phyloP scores from a whole-genome alignment of 352 stramenopile species.

The Phytopythium montanum region DNA sequence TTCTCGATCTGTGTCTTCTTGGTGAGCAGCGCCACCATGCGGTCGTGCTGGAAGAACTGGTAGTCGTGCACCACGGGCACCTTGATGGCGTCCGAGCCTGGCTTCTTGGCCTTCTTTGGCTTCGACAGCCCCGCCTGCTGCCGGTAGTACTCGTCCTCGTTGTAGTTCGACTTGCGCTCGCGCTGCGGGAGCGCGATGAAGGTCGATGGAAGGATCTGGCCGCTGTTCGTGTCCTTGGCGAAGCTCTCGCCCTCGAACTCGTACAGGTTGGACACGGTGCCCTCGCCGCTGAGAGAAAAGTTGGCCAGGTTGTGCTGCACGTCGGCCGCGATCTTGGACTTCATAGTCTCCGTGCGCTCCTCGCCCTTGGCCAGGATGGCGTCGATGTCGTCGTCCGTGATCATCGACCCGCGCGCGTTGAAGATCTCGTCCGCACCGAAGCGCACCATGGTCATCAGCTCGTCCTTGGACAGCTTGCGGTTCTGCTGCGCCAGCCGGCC shows the following conservation, averaged over 20 bases:
- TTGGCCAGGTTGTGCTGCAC: constrained; percentile 96
- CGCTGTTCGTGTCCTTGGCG: constrained; percentile 81
- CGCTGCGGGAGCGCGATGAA: constrained; percentile 86
- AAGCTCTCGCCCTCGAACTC: constrained; percentile 90
- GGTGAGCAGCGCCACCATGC: constrained; percentile 82
- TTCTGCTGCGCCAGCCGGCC: constrained; percentile 93
- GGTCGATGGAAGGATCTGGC: constrained; percentile 84
- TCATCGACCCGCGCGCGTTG: constrained; percentile 83
- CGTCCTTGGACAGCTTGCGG: constrained; percentile 93
- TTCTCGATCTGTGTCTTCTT: constrained; percentile 90
- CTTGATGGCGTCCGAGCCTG: constrained; percentile 84
- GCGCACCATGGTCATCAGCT: constrained; percentile 97
- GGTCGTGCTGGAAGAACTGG: constrained; percentile 93
- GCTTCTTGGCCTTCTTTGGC: constrained; percentile 87
- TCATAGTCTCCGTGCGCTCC: constrained; percentile 88
- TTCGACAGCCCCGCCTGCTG: constrained; percentile 79
- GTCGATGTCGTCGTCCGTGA: constrained; percentile 93
- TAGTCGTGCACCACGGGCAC: constrained; percentile 93
- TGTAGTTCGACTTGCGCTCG: constrained; percentile 92
- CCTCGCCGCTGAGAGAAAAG: constrained; percentile 92
- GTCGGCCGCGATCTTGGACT: constrained; percentile 84
- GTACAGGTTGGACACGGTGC: constrained; percentile 78
- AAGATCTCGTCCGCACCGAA: constrained; percentile 90
- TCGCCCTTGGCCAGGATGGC: constrained; percentile 89
- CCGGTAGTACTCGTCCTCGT: constrained; percentile 97